Evolutionary conservation across 2,329 filamentous ascomycete genomes (phyloP).

Genomic region (Colletotrichum eremochloae): DNA sequence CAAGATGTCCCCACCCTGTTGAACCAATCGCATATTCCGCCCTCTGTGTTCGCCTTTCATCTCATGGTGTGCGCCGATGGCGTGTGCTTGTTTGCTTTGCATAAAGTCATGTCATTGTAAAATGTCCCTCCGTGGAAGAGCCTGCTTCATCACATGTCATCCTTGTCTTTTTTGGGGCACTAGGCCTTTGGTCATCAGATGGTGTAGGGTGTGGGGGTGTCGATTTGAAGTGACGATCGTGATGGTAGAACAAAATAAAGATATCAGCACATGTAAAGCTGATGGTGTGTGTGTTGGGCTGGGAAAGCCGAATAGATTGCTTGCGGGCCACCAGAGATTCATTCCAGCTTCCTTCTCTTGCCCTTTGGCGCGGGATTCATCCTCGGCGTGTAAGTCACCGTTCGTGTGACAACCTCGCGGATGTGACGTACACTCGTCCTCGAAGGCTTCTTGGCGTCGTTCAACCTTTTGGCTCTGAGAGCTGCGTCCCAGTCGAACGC

Average conservation of each 20-base stretch:
- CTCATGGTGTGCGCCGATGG: slow-evolving; percentile 30
- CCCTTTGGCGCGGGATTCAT: slow-evolving; percentile 93
- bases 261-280: slow-evolving; percentile 24
- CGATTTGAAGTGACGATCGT: slow-evolving; percentile 4
- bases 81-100: slow-evolving; percentile 33
- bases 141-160: slow-evolving; percentile 41
- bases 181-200: slow-evolving; percentile 31
- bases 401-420: slow-evolving; percentile 92
- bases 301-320: slow-evolving; percentile 12
- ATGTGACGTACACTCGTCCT: slow-evolving; percentile 78
- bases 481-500: slow-evolving; percentile 85
- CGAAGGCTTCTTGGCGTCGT: slow-evolving; percentile 68
- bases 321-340: slow-evolving; percentile 25
- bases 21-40: slow-evolving; percentile 29
- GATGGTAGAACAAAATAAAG: slow-evolving; percentile 30
- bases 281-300: slow-evolving; percentile 8
- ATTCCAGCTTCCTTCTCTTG: slow-evolving; percentile 83
- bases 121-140: slow-evolving; percentile 39
- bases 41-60: slow-evolving; percentile 17
- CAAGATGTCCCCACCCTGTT: slow-evolving; percentile 34
- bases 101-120: slow-evolving; percentile 37
- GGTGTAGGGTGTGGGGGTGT: slow-evolving; percentile 7
- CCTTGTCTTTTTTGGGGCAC: slow-evolving; percentile 29
- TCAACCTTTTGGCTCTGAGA: slow-evolving; percentile 75
- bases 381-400: slow-evolving; percentile 88